These are phyloP conservation scores for Quercus parvula DNA, from an alignment of 306 rosid genomes.

Conservation along the genomic window DNA sequence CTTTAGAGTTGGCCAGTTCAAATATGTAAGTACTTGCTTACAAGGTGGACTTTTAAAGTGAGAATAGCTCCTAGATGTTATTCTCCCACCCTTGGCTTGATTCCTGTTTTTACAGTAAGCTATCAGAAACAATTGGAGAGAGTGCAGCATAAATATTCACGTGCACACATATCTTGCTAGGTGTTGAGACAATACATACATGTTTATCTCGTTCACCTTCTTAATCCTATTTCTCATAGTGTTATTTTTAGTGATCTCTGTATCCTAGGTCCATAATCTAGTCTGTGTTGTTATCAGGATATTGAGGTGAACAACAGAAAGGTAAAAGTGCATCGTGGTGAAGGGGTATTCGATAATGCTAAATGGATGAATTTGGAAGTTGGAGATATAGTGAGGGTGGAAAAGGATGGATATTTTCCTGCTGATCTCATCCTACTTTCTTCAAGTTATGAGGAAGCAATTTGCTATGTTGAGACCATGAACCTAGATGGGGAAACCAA, in stretches of 20 bases:
- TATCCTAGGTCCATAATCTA: conserved; percentile 19
- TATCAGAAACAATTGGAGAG: too few relatives aligned
- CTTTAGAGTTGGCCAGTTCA: too few relatives aligned
- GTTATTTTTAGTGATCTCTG: conserved; percentile 7
- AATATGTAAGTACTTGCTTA: too few relatives aligned
- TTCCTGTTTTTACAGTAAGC: too few relatives aligned
- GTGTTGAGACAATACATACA: background rate
- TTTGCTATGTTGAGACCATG: conserved; percentile 96
- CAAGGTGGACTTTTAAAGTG: too few relatives aligned
- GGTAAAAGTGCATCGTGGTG: conserved; percentile 66
- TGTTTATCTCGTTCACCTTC: background rate
- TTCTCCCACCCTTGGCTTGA: too few relatives aligned
- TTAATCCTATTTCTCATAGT: background rate
- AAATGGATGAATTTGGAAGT: conserved; percentile 90
- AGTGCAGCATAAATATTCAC: too few relatives aligned
- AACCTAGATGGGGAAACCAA: conserved; percentile 97
- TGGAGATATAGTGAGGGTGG: conserved; percentile 88
- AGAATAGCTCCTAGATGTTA: too few relatives aligned
- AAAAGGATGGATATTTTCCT: conserved; percentile 86
- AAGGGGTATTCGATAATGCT: conserved; percentile 46
- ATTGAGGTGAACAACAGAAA: conserved; percentile 87
- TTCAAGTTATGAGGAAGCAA: conserved; percentile 86
- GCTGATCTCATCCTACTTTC: conserved; percentile 95
- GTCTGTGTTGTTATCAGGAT: conserved; percentile 56
- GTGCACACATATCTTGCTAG: too few relatives aligned